A percentile compares a stretch with the other conserved stretches of the same genome.
Conservation (phyloP, 306 rosid genomes). For the Rosa lucieae region DNA sequence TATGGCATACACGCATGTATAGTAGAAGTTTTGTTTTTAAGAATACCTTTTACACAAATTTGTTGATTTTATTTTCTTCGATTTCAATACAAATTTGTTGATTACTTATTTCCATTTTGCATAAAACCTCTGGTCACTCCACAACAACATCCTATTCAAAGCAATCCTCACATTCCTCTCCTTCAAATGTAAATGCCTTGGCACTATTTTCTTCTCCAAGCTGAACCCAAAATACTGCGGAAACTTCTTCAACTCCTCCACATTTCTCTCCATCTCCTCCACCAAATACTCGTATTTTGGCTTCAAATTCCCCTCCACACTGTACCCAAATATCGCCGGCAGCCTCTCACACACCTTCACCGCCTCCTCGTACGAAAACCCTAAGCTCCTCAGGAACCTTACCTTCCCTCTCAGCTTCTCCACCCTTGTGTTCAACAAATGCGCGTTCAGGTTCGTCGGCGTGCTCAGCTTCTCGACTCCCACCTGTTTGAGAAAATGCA, state of each 20-base stretch:
- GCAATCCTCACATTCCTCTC: slow-evolving; percentile 56
- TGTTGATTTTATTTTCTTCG: too few species aligned
- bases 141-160: slow-evolving; percentile 61
- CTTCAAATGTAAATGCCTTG: slow-evolving; percentile 72
- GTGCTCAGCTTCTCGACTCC: slow-evolving; percentile 42
- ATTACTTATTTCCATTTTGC: slow-evolving; percentile 40
- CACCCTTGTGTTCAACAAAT: slow-evolving; percentile 67
- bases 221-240: slow-evolving; percentile 85
- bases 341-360: slow-evolving; percentile 38
- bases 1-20: too few species aligned
- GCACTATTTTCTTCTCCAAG: slow-evolving; percentile 59
- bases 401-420: slow-evolving; percentile 55
- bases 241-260: slow-evolving; percentile 65
- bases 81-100: background rate
- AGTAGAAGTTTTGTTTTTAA: too few species aligned
- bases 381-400: slow-evolving; percentile 44
- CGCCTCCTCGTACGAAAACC: slow-evolving; percentile 58
- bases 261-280: slow-evolving; percentile 60
- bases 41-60: too few species aligned
- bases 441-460: slow-evolving; percentile 56
- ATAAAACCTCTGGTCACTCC: slow-evolving; percentile 69
- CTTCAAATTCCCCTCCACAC: slow-evolving; percentile 53
- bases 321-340: slow-evolving; percentile 82
- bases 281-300: slow-evolving; percentile 63
- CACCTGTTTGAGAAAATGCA: slow-evolving; percentile 43